Base-by-base conservation (phyloP, 228 moss, liverwort and hornwort genomes). In the Sphagnum fallax region DNA sequence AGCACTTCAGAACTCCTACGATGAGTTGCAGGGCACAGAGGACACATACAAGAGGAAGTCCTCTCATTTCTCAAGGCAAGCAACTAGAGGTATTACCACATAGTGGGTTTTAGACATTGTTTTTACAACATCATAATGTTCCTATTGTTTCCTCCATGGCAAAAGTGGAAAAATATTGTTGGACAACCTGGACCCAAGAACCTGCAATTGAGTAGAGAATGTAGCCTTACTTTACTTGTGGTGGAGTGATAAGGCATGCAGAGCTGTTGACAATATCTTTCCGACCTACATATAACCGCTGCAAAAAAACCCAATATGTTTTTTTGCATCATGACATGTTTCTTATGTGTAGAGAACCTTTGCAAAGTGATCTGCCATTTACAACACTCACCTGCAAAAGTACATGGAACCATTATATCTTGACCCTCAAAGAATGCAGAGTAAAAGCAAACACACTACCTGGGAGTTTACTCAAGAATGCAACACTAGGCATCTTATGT, bases 271-370 rank as follows among this genome's bases (percentile, higher is more conserved):
- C 51, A 11, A 8, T 70, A 63, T 70, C 80, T 72, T 68, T 74
- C 64, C 76, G 82, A 50, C 73, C 72, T 14, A 83, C 80, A 74
- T 83, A 83, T 4, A 87, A 70, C 62, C 74, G 61, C 86, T 87
- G 80, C 74, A 75, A 70, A 65, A 16, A 5, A 52, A 65, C 6
- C 13, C 58, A 64, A 62, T 51, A n/a, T 50, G 15, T 10, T 62
- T 61, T 13, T 51, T 2, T 52, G 32, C 48, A 50, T 9, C 13
- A 58, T 68, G 55, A 68, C 59, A n/a, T 68, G 68, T 55, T 59
- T 49, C 68, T 32, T 62, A 47, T 16, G 18, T 62, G 62, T 16
- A 62, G 52, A 59, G 53, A 47, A 49, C 47, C 61, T 5, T 16
- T 53, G 61, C 62, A 66, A 18, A 71, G 60, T 5, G 53, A 65